Base-by-base conservation (phyloP, 768 basidiomycete species). In the Kwoniella botswanensis region DNA sequence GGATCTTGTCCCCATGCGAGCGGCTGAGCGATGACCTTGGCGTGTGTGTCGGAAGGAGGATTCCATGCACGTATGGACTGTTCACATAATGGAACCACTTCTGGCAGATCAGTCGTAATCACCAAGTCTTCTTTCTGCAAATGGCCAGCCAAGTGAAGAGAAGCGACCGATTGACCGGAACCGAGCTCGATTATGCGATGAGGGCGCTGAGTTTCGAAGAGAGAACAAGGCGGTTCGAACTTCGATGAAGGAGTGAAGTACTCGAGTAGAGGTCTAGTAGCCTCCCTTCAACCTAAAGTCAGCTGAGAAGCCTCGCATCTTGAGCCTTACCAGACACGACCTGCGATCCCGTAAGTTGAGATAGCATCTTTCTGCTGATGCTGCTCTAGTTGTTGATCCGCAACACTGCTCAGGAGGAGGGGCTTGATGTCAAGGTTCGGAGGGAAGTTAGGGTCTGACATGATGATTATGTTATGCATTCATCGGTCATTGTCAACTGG, bases 281-380 rank as follows among this genome's bases (percentile, higher is more conserved):
- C 90, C 84, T 93, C 92, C 92, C 91, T 93, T 57, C 67, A 52
- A 35, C 35, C 35, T 35, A n/a, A 26, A 50, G 46, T 70, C 26
- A 74, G 63, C 50, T 22, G 5, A 53, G 9, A n/a, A 17, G 9
- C 2, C 15, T 70, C 42, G 22, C 21, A 50, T 63, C 70, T 58
- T 63, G 63, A 63, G 73, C 78, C 80, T 85, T 86, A 92, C 93
- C 93, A 94, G 58, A 94, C 89, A 82, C 91, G 86, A 42, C 92
- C 92, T 9, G 92, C 93, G 67, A 94, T 94, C 4, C 93, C 92
- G 79, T 91, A 93, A 74, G 85, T 85, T 17, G 86, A 83, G 65
- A 94, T 94, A 84, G 84, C 81, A 91, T 91, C 56, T 29, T 61
- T 66, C 67, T 82, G 79, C 83, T 64, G 46, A 35, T 65, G 17